Base-by-base conservation (phyloP, 495 filamentous ascomycete species). In the Aspergillus bertholletiae region DNA sequence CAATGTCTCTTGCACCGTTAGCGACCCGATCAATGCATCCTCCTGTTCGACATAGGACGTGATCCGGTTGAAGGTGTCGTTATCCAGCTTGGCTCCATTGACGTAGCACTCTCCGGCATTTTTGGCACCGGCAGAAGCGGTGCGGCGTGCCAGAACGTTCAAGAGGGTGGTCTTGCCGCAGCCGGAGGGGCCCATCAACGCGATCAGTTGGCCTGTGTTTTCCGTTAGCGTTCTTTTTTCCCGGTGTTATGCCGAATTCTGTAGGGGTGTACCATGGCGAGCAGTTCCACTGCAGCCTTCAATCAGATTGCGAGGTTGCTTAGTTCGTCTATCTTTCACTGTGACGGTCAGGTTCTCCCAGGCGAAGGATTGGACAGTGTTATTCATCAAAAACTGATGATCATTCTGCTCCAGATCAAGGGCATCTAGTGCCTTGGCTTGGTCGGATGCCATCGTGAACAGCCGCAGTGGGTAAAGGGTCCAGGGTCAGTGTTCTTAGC, bases 41-140 rank as follows among this genome's bases (percentile, higher is more conserved):
- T 92, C 88, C 69, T 93, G 89, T 77, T 95, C 89, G 12, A 95
- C 89, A 62, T 89, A 92, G 18, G 83, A 80, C 44, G 74, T 82
- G 49, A 89, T 72, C 21, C 75, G 70, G n/a, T 57, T 61, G 44
- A 73, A 77, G 0, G 66, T 54, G 5, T 52, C 48, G 9, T 55
- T 60, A 20, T 64, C 72, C 13, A 69, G 53, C 21, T 63, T 61
- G 0, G 52, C 59, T 32, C 85, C 85, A 63, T 90, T 88, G 55
- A 90, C 70, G 46, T 77, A 75, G 46, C 80, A 69, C 1, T 74
- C 58, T 21, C 80, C 79, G 21, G 74, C 59, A 12, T 80, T 70
- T 26, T 71, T 78, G 7, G 76, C 81, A 0, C 68, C 71, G 0
- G 76, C 66, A 9, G 76, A 64, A 7, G 77, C 70, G 27, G 72